Evolutionary conservation across 2,329 filamentous ascomycete species (phyloP), one percentile per base, ranked within the genome.

Genomic region (Colletotrichum sp.): DNA sequence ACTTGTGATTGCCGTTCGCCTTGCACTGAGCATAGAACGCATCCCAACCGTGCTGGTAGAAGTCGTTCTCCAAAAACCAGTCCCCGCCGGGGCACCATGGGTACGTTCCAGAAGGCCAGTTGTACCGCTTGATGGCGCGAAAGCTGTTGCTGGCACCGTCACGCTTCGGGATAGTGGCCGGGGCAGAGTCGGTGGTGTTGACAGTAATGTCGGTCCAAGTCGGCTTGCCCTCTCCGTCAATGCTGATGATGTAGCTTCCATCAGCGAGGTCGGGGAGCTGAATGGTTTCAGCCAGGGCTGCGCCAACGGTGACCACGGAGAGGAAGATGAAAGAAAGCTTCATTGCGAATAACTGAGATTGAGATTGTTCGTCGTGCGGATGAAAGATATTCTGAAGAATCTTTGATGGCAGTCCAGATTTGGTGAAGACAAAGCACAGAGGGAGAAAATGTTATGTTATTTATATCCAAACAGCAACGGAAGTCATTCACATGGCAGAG

Each of bases 71-170:
- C 55, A 56, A 28, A 22, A 58, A 58, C 55, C 55, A 58, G 27
- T 58, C 55, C 5, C 55, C 55, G 28, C 1, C 13, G 15, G 55
- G 7, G 5, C 55, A 58, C 13, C 13, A 58, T 4, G 55, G 25
- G 16, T 58, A 58, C 16, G 13, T 58, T 25, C 55, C 55, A n/a
- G 55, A 58, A 15, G 55, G 25, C 55, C 55, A 58, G 55, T 58
- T 58, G 55, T 25, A 58, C 22, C 55, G 55, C 4, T 58, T 58
- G 13, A 28, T 58, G 25, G 25, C 16, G 22, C 25, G 55, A 22
- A 28, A 58, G 55, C 25, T 58, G 55, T 25, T 25, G 7, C 55
- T 28, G 55, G 25, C 4, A 15, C 1, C 55, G 0, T 58, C 55
- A 1, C 13, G 55, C 27, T 58, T 58, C 2, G 55, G 1, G 1